Base-by-base conservation (phyloP, 192 early-diverging fungal genomes). In the Coemansia sp. region DNA sequence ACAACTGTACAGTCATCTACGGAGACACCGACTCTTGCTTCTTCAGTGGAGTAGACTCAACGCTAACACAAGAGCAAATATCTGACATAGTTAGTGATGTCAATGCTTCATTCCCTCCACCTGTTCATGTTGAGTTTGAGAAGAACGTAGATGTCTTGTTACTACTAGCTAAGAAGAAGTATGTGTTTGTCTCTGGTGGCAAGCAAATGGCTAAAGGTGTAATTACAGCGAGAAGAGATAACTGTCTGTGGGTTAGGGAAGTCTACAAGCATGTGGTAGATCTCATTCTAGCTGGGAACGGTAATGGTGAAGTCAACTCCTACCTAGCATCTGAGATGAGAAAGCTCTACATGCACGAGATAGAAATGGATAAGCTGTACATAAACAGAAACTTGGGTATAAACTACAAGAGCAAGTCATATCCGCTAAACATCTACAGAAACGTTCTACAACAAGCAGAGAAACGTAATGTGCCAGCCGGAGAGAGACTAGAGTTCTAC, bases 1-100 rank as follows among this genome's bases (percentile, higher is more conserved):
- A 20, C 18, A 23, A 48, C 28, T 66, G 56, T 24, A 66, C 31
- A 21, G 69, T 71, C 42, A 63, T 71, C 13, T 71, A 71, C 45
- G 69, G 69, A 50, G 69, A 71, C 34, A 71, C 69, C 5, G 69
- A 71, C 45, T 71, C 69, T 2, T 71, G 69, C 58, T 65, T 71
- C 57, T 71, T 65, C 16, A 64, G 39, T 26, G 59, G 64, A 5
- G 20, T 38, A 70, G 23, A 39, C 5, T 5, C 14, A 42, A 28
- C 7, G 10, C 64, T 64, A 23, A 39, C 50, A 0, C 20, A 60
- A 36, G 20, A 71, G 16, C 56, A 67, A 3, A 46, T 50, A 26
- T 24, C 60, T 33, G 28, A 59, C 20, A 64, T 71, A 60, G 62
- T 65, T 3, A 43, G 26, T 43, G 40, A 64, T 14, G 31, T 71